These are phyloP conservation scores for Trichaptum fuscoviolaceum DNA, from an alignment of 768 basidiomycete species.

Conservation along the genomic window DNA sequence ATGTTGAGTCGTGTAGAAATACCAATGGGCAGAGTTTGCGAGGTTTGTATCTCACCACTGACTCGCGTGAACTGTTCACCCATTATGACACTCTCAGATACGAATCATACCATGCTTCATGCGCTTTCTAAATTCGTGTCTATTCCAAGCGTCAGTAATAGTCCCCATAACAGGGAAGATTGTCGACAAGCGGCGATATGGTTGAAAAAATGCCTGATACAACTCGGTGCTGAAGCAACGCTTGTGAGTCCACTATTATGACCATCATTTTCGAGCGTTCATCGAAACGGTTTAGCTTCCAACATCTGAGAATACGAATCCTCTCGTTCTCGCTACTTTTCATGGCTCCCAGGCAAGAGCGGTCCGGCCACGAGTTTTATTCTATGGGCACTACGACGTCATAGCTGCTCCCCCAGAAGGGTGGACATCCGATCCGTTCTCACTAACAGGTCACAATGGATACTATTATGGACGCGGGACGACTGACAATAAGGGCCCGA, in stretches of 20 bases:
- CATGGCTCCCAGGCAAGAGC: conserved; percentile 54
- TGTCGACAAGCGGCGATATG: conserved; percentile 94
- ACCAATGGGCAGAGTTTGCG: background rate
- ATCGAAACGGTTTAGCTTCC: conserved; percentile 48
- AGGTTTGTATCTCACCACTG: background rate
- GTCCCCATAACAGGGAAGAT: conserved; percentile 65
- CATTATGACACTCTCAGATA: conserved; percentile 37
- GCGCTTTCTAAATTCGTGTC: conserved; percentile 83
- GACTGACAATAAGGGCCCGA: conserved; percentile 94
- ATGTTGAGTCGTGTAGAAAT: conserved; percentile 3
- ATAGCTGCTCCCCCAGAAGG: conserved; percentile 69
- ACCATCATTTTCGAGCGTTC: background rate
- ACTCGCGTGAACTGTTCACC: background rate
- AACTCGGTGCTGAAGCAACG: conserved; percentile 79
- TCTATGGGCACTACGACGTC: conserved; percentile 99
- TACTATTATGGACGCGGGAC: conserved; percentile 89
- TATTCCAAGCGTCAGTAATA: conserved; percentile 79
- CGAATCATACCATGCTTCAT: conserved; percentile 68
- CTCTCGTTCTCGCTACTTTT: conserved; percentile 88
- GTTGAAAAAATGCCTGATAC: conserved; percentile 81
- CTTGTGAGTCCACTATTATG: conserved; percentile 43
- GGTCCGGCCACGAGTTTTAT: conserved; percentile 61
- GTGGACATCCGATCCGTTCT: conserved; percentile 86
- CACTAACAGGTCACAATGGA: conserved; percentile 75
- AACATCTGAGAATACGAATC: conserved; percentile 71